These are phyloP conservation scores for Camelina hispida DNA, from an alignment of 345 rosid species.

Conservation along the genomic window DNA sequence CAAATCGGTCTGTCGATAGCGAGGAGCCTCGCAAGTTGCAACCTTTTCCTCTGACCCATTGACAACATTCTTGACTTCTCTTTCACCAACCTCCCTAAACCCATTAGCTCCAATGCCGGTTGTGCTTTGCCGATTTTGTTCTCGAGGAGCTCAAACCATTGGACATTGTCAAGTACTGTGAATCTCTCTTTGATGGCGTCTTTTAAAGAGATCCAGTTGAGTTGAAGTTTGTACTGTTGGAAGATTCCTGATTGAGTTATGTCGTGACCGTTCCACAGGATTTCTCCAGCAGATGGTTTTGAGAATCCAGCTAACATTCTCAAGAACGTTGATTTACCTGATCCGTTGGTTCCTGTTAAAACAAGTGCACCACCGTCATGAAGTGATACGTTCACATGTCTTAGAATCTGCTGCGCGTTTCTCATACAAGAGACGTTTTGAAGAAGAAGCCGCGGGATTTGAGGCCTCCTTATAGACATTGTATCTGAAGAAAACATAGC, in stretches of 20 bases:
- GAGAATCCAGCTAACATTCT: slow-evolving; percentile 90
- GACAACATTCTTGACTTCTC: slow-evolving; percentile 84
- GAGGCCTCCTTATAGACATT: slow-evolving; percentile 68
- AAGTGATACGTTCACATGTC: slow-evolving; percentile 69
- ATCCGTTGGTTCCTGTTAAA: slow-evolving; percentile 79
- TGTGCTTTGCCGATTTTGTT: slow-evolving; percentile 72
- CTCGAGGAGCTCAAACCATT: slow-evolving; percentile 88
- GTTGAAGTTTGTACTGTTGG: slow-evolving; percentile 91
- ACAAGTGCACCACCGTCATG: slow-evolving; percentile 88
- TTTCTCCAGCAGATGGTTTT: slow-evolving; percentile 81
- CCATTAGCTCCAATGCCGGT: slow-evolving; percentile 88
- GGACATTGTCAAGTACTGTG: slow-evolving; percentile 75
- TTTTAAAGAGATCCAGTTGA: slow-evolving; percentile 89
- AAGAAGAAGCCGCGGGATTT: slow-evolving; percentile 73
- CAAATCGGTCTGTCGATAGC: slow-evolving; percentile 91
- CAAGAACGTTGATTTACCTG: slow-evolving; percentile 79
- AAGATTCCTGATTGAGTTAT: slow-evolving; percentile 73
- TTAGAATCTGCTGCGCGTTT: slow-evolving; percentile 78
- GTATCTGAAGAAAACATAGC: slow-evolving; percentile 22
- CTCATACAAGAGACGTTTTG: slow-evolving; percentile 95
- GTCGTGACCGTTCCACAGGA: slow-evolving; percentile 93
- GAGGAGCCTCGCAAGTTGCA: slow-evolving; percentile 81
- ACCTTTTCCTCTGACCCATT: slow-evolving; percentile 90
- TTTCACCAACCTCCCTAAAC: slow-evolving; percentile 75
- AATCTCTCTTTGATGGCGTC: slow-evolving; percentile 74